A percentile compares a stretch with the other conserved stretches of the same genome.
These are phyloP conservation scores for Ceratocystiopsis sp. DNA, from an alignment of 2,329 filamentous ascomycete species.

Conservation along the genomic window DNA sequence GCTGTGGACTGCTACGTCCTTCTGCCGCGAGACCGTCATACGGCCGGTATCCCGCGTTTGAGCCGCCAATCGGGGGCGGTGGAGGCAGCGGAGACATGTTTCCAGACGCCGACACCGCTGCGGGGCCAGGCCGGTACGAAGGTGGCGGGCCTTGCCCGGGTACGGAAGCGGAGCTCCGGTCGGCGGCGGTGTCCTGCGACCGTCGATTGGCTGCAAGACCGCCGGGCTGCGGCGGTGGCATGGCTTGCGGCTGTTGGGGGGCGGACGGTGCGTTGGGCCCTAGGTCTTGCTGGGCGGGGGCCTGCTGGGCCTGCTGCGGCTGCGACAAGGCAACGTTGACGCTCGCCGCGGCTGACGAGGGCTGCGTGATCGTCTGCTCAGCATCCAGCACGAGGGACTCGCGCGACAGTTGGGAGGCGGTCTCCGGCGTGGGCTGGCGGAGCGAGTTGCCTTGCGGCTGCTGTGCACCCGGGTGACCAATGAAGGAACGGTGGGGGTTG, in stretches of 20 bases:
- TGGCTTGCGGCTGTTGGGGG: slow-evolving; percentile 6
- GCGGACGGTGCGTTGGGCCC: slow-evolving; percentile 7
- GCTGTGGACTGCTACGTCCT: slow-evolving; percentile 40
- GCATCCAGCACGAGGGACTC: slow-evolving; percentile 38
- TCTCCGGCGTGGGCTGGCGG: slow-evolving; percentile 37
- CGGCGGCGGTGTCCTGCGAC: slow-evolving; percentile 29
- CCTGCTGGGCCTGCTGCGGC: background rate
- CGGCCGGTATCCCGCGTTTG: slow-evolving; percentile 18
- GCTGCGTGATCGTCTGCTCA: slow-evolving; percentile 26
- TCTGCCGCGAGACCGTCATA: slow-evolving; percentile 31
- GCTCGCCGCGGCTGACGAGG: slow-evolving; percentile 17
- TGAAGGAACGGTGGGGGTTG: slow-evolving; percentile 18
- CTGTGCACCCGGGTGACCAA: slow-evolving; percentile 12
- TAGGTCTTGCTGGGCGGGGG: slow-evolving; percentile 2
- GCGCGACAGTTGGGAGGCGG: slow-evolving; percentile 44
- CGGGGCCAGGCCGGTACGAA: slow-evolving; percentile 34
- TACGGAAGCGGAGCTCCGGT: slow-evolving; percentile 17
- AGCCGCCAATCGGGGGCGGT: slow-evolving; percentile 14
- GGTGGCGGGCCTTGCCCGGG: slow-evolving; percentile 24
- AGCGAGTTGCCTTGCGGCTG: slow-evolving; percentile 10
- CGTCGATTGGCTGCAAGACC: slow-evolving; percentile 28
- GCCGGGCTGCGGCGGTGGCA: slow-evolving; percentile 19
- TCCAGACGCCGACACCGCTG: slow-evolving; percentile 5
- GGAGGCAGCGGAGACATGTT: slow-evolving; percentile 26
- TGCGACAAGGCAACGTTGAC: slow-evolving; percentile 20